phyloP scores from a whole-genome alignment of 1,139 yeast genomes.

The Nakaseomyces glabratus region DNA sequence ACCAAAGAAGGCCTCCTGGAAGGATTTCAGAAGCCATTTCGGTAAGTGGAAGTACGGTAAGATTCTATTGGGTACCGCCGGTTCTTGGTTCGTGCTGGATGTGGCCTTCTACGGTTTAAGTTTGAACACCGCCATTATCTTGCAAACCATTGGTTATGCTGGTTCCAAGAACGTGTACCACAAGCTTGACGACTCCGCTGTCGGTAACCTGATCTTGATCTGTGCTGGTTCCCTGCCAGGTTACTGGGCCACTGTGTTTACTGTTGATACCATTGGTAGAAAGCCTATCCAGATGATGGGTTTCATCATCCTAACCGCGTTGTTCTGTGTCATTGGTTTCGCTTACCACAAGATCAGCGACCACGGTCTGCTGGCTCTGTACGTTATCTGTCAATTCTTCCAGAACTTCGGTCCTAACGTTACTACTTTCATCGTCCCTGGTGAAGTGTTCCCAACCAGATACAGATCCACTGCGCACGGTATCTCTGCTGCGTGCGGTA shows the following conservation, averaged over 20 bases:
- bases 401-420: conserved; percentile 92
- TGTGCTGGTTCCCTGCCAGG: conserved; percentile 94
- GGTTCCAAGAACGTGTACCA: conserved; percentile 52
- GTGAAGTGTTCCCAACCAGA: conserved; percentile 94
- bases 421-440: conserved; percentile 92
- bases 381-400: conserved; percentile 74
- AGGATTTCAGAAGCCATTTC: conserved; percentile 63
- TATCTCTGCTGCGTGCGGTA: conserved; percentile 92
- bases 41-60: conserved; percentile 83
- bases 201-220: conserved; percentile 79
- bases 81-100: conserved; percentile 93
- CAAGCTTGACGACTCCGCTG: conserved; percentile 63
- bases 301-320: conserved; percentile 55
- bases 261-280: conserved; percentile 73
- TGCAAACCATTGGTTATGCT: conserved; percentile 79
- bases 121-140: conserved; percentile 68
- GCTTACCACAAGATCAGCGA: conserved; percentile 59
- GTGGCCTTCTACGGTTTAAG: conserved; percentile 90
- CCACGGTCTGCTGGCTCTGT: conserved; percentile 63
- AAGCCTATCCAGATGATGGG: conserved; percentile 71
- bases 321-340: conserved; percentile 61
- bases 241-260: conserved; percentile 73
- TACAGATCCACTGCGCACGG: conserved; percentile 99
- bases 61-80: conserved; percentile 86
- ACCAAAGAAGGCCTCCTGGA: conserved; percentile 42